Percentiles rank a stretch among this genome's conserved stretches.
Conservation (phyloP, 345 rosid genomes). For the Barbarea vulgaris region DNA sequence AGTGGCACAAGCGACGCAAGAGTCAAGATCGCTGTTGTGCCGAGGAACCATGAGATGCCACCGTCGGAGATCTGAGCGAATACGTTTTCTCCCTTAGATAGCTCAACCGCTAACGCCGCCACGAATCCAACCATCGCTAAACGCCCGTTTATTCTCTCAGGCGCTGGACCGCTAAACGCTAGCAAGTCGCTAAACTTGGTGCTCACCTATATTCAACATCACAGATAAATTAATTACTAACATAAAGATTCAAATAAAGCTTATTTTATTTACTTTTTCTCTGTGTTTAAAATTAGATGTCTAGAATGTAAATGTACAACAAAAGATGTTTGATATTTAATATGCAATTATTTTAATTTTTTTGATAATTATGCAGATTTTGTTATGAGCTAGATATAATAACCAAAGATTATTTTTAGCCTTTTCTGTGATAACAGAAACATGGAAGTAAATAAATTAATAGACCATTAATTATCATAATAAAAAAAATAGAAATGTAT, state of each 20-base stretch:
- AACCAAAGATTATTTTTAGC: background rate
- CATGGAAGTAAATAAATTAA: background rate
- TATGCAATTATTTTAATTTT: too few relatives aligned
- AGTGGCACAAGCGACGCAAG: constrained; percentile 68
- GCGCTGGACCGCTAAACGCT: constrained; percentile 85
- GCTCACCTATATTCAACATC: constrained; percentile 44
- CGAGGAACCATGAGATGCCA: constrained; percentile 64
- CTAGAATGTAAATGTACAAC: background rate
- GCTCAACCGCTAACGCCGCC: constrained; percentile 66
- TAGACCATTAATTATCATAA: background rate
- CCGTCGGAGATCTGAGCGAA: constrained; percentile 62
- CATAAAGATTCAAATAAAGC: background rate
- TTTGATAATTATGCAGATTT: background rate
- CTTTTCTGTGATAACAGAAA: background rate
- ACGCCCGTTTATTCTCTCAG: constrained; percentile 87
- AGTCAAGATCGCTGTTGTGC: constrained; percentile 56
- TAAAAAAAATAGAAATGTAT: background rate
- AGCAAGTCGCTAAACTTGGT: constrained; percentile 60
- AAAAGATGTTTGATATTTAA: background rate
- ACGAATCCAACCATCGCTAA: constrained; percentile 91
- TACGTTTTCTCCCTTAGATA: constrained; percentile 68
- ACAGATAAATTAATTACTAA: too few relatives aligned
- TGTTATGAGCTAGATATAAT: background rate
- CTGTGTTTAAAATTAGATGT: background rate
- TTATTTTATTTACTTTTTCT: background rate